These are phyloP conservation scores for Paraphaeosphaeria sporulosa DNA, from an alignment of 2,329 filamentous ascomycete species.

Conservation along the genomic window DNA sequence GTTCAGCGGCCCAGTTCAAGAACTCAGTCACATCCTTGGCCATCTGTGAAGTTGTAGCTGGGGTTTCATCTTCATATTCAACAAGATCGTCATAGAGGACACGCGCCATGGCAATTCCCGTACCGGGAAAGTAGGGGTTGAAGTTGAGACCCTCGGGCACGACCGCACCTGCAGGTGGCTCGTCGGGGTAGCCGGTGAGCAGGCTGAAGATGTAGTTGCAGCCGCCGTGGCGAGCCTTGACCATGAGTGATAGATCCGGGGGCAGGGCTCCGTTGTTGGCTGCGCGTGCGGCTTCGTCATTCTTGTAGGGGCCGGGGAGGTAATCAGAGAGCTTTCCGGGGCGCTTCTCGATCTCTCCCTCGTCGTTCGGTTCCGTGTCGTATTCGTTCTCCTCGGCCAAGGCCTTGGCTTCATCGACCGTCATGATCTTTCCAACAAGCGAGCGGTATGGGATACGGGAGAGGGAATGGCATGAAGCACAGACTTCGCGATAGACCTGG, in stretches of 20 bases:
- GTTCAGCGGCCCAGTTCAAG: constrained; percentile 98
- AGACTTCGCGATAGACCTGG: constrained; percentile 99
- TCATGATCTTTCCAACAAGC: constrained; percentile 90
- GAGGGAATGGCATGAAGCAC: constrained; percentile 96
- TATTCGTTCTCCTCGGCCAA: constrained; percentile 99
- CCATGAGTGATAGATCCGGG: constrained; percentile 95
- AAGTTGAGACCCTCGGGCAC: constrained; percentile 95
- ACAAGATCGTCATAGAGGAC: constrained; percentile 97
- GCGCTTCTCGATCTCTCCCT: constrained; percentile 98
- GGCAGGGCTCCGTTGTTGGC: constrained; percentile 98
- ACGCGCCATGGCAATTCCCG: constrained; percentile 98
- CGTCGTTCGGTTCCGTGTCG: constrained; percentile 95
- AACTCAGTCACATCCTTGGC: constrained; percentile 99
- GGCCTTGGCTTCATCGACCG: constrained; percentile 96
- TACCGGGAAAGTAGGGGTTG: constrained; percentile 99
- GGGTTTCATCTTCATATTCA: constrained; percentile 96
- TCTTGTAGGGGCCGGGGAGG: constrained; percentile 94
- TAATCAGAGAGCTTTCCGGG: constrained; percentile 99
- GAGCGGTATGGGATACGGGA: constrained; percentile 91
- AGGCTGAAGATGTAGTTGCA: constrained; percentile 99
- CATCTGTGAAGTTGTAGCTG: constrained; percentile 97
- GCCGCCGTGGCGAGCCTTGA: constrained; percentile 97
- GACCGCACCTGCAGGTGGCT: constrained; percentile 86
- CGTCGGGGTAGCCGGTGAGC: constrained; percentile 96
- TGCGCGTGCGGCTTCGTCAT: constrained; percentile 96